phyloP scores from a whole-genome alignment of 2,329 filamentous ascomycete species.

The Rutstroemia sydowiana region DNA sequence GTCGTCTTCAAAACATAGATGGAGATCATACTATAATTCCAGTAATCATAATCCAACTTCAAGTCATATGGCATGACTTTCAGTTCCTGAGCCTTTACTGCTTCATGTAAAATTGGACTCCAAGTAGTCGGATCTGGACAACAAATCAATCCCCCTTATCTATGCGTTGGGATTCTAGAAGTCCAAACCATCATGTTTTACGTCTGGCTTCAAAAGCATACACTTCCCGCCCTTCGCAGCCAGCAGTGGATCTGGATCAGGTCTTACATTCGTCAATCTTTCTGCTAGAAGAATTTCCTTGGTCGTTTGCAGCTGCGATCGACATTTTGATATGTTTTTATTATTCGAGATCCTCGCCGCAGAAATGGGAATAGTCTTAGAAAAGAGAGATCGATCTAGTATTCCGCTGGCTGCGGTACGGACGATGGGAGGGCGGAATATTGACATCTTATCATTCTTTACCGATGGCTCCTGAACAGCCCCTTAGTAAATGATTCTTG shows the following conservation, averaged over 20 bases:
- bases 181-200: constrained; percentile 43
- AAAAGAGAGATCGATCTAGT: constrained; percentile 79
- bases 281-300: constrained; percentile 60
- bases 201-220: constrained; percentile 48
- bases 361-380: constrained; percentile 65
- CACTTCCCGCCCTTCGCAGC: constrained; percentile 53
- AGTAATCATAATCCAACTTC: constrained; percentile 74
- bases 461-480: constrained; percentile 15
- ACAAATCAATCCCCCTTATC: neutral
- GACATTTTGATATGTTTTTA: constrained; percentile 65
- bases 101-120: constrained; percentile 61
- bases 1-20: neutral
- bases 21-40: constrained; percentile 65
- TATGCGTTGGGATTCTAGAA: neutral
- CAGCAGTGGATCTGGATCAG: constrained; percentile 51
- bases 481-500: constrained; percentile 1
- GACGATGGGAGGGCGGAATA: constrained; percentile 73
- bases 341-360: constrained; percentile 72
- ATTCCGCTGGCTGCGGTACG: constrained; percentile 59
- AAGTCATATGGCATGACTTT: constrained; percentile 69
- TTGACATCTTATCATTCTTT: constrained; percentile 39
- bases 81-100: constrained; percentile 61
- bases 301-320: constrained; percentile 56
- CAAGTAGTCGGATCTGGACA: constrained; percentile 61
- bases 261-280: constrained; percentile 53